These are phyloP conservation scores for Lepiota brunneoincarnata DNA, from an alignment of 768 basidiomycete genomes.

Conservation along the genomic window DNA sequence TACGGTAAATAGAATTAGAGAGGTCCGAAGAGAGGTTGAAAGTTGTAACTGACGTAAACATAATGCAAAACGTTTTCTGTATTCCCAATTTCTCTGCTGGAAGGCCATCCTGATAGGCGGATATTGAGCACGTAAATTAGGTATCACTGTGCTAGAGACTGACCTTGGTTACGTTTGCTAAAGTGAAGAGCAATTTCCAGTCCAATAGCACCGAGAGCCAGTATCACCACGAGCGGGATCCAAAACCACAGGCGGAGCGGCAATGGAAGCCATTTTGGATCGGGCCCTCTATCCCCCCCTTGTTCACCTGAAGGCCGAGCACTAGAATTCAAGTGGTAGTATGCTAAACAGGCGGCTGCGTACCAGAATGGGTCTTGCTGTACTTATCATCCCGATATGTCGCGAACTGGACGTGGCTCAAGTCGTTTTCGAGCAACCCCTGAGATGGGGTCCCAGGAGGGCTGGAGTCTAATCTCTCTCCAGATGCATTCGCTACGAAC, in stretches of 20 bases:
- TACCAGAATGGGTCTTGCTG: not conserved
- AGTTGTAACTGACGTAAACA: slow-evolving; percentile 40
- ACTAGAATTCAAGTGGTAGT: not conserved
- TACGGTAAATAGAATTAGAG: slow-evolving; percentile 15
- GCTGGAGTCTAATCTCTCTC: slow-evolving; percentile 5
- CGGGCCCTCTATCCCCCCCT: not conserved
- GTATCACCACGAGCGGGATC: slow-evolving; percentile 36
- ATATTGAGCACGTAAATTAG: not conserved
- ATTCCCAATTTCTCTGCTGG: slow-evolving; percentile 27
- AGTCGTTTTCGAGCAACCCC: not conserved
- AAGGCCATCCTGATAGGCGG: slow-evolving; percentile 38
- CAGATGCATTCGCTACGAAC: not conserved
- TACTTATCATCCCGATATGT: slow-evolving; percentile 17
- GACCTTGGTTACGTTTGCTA: slow-evolving; percentile 44
- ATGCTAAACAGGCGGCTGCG: not conserved
- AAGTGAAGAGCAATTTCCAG: slow-evolving; percentile 47
- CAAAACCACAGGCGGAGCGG: slow-evolving; percentile 48
- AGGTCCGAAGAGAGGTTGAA: not conserved
- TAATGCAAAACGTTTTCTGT: slow-evolving; percentile 44
- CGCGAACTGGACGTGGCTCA: slow-evolving; percentile 19
- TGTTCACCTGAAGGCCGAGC: not conserved
- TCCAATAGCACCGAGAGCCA: slow-evolving; percentile 37
- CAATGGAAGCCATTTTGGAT: slow-evolving; percentile 35
- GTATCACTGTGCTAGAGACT: not conserved
- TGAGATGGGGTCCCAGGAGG: slow-evolving; percentile 3